Base-by-base conservation (phyloP, 345 rosid genomes). In the Microthlaspi erraticum region DNA sequence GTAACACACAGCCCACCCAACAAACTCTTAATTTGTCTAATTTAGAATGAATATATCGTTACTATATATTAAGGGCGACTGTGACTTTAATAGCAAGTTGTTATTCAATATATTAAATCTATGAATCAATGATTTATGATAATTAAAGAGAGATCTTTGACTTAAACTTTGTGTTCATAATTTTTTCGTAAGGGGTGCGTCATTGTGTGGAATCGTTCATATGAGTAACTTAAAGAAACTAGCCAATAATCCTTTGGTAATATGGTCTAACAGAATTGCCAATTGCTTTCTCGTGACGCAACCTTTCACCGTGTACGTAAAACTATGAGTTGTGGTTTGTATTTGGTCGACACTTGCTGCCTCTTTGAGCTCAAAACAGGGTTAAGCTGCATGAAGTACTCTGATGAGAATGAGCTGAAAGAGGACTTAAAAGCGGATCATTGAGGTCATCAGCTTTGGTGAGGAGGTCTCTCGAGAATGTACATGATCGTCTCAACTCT, bases 1-100 rank as follows among this genome's bases (percentile, higher is more conserved):
- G 45, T n/a, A 69, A 69, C 48, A 16, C 46, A 23, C 59, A 48
- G 17, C 65, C 65, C 46, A 36, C 38, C 66, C 33, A 60, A 60
- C 68, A 60, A 52, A 51, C 51, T 60, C 66, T 50, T 6, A 38
- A 16, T 6, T 50, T 60, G 53, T 71, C 75, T 60, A 43, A 41
- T 71, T 31, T 41, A 41, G 14, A 50, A 50, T 70, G 12, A 17
- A 71, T 56, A 55, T 2, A 14, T 38, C 16, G 43, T 50, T 18
- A 17, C 48, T 36, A 29, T 46, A 13, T 26, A 3, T 26, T 9
- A 58, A 3, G 34, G 20, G 12, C 0, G 41, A 46, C 8, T 39
- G 42, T 49, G 74, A 12, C 59, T 38, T 50, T 49, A 38, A 17
- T 48, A 70, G 33, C 11, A 60, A 34, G 17, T 5, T 0, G 23